Conservation (phyloP, 2,329 filamentous ascomycete genomes). For the Sclerotinia borealis region DNA sequence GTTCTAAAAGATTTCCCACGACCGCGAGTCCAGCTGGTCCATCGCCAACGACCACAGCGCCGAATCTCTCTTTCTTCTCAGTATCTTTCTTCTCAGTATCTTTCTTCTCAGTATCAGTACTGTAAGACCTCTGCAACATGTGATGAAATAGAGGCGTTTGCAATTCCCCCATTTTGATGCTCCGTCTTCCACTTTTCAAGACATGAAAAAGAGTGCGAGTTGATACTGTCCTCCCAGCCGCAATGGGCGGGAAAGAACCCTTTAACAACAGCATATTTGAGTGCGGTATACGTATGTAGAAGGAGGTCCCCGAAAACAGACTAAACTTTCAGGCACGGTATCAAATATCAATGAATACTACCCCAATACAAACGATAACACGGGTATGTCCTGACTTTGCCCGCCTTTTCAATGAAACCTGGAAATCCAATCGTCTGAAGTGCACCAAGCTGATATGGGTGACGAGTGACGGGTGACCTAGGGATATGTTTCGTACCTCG, state of each 20-base stretch:
- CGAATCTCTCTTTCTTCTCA: slow-evolving; percentile 33
- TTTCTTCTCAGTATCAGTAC: neutral
- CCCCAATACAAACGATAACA: no score
- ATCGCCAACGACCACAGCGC: slow-evolving; percentile 52
- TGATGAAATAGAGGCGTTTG: neutral
- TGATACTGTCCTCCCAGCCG: neutral
- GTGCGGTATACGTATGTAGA: neutral
- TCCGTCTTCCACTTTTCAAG: neutral
- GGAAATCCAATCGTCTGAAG: neutral
- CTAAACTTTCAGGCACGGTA: neutral
- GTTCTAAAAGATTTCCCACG: slow-evolving; percentile 55
- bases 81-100: neutral
- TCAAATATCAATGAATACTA: neutral
- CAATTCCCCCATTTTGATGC: neutral
- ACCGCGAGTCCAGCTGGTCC: slow-evolving; percentile 54
- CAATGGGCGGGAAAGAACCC: neutral
- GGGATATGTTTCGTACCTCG: neutral
- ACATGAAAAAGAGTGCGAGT: neutral
- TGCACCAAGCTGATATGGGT: neutral
- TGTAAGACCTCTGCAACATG: neutral
- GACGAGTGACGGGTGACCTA: neutral
- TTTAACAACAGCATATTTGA: neutral
- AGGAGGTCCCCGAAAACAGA: neutral
- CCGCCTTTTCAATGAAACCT: neutral
- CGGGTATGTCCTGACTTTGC: neutral